A percentile compares a stretch with the other conserved stretches of the same genome.
These are phyloP conservation scores for Dryas octopetala DNA, from an alignment of 306 rosid genomes.

Conservation along the genomic window DNA sequence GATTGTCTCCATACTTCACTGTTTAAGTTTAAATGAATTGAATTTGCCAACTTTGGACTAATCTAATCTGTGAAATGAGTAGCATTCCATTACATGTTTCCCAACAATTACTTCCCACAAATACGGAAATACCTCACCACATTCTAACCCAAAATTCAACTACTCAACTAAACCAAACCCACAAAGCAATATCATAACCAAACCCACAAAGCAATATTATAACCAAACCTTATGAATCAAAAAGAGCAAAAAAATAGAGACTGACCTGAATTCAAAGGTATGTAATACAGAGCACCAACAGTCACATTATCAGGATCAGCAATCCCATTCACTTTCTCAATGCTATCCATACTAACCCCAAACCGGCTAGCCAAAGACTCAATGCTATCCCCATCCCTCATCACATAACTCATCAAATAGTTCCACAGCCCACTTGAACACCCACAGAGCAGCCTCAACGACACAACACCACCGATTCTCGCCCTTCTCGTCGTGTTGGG, in stretches of 20 bases:
- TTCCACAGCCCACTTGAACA: slow-evolving; percentile 92
- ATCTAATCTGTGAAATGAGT: neutral
- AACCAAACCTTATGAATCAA: slow-evolving; percentile 3
- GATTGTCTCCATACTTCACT: neutral
- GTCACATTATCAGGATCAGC: slow-evolving; percentile 78
- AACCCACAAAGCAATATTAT: slow-evolving; percentile 14
- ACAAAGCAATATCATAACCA: slow-evolving; percentile 17
- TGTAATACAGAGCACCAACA: slow-evolving; percentile 76
- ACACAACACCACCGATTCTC: slow-evolving; percentile 66
- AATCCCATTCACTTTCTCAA: slow-evolving; percentile 78
- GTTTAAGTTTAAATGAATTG: neutral
- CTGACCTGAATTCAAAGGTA: slow-evolving; percentile 91
- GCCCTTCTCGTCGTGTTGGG: slow-evolving; percentile 67
- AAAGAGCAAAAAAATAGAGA: slow-evolving; percentile 1
- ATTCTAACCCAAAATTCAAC: slow-evolving; percentile 7
- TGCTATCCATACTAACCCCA: slow-evolving; percentile 95
- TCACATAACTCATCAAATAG: slow-evolving; percentile 82
- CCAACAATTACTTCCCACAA: neutral
- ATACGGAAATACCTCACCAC: neutral
- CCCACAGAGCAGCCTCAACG: slow-evolving; percentile 82
- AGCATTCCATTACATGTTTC: neutral
- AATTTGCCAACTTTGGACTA: neutral
- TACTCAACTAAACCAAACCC: slow-evolving; percentile 18
- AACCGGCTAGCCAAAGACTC: slow-evolving; percentile 84
- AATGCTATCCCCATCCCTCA: slow-evolving; percentile 83